Conservation (phyloP, 1,284 basidiomycete genomes). For the Prillingera fragicola region DNA sequence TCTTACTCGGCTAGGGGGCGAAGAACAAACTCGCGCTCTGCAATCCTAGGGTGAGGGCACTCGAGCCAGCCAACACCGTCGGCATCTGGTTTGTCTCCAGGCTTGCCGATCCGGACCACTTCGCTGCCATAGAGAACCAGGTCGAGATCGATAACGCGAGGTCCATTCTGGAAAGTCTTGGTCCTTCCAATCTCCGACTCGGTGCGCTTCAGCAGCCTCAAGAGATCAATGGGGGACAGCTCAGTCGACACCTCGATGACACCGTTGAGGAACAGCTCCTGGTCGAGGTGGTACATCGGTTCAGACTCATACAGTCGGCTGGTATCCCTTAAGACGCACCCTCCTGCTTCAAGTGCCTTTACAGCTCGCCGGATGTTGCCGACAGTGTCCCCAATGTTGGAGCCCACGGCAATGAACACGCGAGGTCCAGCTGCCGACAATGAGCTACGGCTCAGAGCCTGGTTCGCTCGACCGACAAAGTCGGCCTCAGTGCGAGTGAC, state of each 20-base stretch:
- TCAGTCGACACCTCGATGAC: constrained; percentile 80
- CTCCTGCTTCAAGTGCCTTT: constrained; percentile 22
- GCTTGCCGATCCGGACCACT: constrained; percentile 55
- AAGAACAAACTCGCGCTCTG: constrained; percentile 87
- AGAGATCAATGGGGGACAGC: constrained; percentile 59
- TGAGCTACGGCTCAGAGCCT: not conserved
- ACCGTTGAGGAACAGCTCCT: constrained; percentile 84
- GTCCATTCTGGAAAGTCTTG: constrained; percentile 76
- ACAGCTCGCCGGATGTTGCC: constrained; percentile 76
- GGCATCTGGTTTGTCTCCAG: constrained; percentile 52
- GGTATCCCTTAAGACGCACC: constrained; percentile 61
- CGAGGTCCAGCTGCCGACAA: constrained; percentile 7
- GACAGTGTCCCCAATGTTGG: constrained; percentile 84
- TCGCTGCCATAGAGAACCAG: constrained; percentile 71
- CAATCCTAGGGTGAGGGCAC: constrained; percentile 74
- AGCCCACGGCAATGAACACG: constrained; percentile 74
- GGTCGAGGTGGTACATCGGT: constrained; percentile 92
- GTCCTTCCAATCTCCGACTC: constrained; percentile 75
- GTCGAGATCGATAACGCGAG: constrained; percentile 86
- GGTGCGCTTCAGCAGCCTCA: constrained; percentile 66
- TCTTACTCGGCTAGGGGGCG: constrained; percentile 80
- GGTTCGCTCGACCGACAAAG: constrained; percentile 24
- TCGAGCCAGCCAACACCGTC: constrained; percentile 58
- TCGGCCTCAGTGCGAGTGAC: constrained; percentile 54
- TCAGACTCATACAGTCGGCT: constrained; percentile 90